Evolutionary conservation across 2,329 filamentous ascomycete genomes (phyloP).

Genomic region (Neophaeococcomyces mojaviensis): DNA sequence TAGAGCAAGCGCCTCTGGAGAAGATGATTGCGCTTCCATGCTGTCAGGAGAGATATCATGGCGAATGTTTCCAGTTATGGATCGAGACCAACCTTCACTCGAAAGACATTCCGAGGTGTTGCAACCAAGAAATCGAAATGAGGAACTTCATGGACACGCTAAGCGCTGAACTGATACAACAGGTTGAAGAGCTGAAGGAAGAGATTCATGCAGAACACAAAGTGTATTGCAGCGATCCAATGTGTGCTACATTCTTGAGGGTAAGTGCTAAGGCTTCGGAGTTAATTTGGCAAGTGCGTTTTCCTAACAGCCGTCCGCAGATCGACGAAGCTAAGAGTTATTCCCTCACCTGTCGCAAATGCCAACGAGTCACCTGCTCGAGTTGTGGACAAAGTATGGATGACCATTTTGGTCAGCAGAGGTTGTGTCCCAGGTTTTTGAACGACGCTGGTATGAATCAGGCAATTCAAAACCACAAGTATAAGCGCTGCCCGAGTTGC

Average conservation of each 20-base stretch:
- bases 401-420: background rate
- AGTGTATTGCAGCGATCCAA: conserved; percentile 1
- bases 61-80: background rate
- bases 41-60: background rate
- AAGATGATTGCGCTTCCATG: background rate
- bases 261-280: background rate
- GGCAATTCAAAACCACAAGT: background rate
- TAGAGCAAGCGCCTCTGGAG: background rate
- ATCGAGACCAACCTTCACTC: background rate
- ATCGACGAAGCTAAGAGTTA: background rate
- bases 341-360: background rate
- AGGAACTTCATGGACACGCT: background rate
- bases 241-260: background rate
- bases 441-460: background rate
- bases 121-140: background rate
- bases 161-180: background rate
- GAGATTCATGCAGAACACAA: conserved; percentile 3
- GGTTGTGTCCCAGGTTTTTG: background rate
- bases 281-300: background rate
- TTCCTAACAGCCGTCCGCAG: background rate
- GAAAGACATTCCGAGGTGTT: background rate
- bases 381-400: background rate
- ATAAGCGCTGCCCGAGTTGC: conserved; percentile 1
- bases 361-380: conserved; percentile 1
- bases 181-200: background rate